Evolutionary conservation across 805 yeast genomes (phyloP).

Genomic region (Isabelozyma heimii): DNA sequence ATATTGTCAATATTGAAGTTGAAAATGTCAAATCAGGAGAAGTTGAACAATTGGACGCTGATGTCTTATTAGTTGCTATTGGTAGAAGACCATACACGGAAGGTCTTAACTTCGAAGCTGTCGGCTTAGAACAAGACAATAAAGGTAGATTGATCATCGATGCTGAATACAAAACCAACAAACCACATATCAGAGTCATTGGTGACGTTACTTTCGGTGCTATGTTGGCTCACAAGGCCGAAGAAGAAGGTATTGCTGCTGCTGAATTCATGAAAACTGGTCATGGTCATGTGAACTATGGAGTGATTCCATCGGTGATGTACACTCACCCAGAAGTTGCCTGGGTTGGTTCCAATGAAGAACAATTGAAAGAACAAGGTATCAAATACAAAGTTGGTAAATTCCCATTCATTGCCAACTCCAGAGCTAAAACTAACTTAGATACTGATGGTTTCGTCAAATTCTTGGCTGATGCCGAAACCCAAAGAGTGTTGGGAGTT

Average conservation of each 20-base stretch:
- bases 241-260: constrained; percentile 99
- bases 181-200: constrained; percentile 91
- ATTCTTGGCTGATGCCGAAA: constrained; percentile 92
- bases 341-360: constrained; percentile 97
- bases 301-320: constrained; percentile 97
- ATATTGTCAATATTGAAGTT: constrained; percentile 77
- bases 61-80: constrained; percentile 91
- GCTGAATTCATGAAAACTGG: constrained; percentile 92
- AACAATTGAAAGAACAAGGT: constrained; percentile 90
- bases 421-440: constrained; percentile 97
- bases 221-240: constrained; percentile 99
- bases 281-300: constrained; percentile 97
- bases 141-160: constrained; percentile 93
- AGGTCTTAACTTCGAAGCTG: constrained; percentile 83
- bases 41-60: constrained; percentile 78
- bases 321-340: constrained; percentile 99
- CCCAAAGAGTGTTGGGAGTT: constrained; percentile 93
- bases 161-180: constrained; percentile 87
- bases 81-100: constrained; percentile 98
- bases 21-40: constrained; percentile 88
- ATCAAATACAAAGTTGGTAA: constrained; percentile 91
- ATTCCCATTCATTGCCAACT: constrained; percentile 98
- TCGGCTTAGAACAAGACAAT: constrained; percentile 89
- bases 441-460: constrained; percentile 98
- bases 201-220: constrained; percentile 99